Evolutionary conservation across 345 rosid species (phyloP).

Genomic region (Kandelia obovata): DNA sequence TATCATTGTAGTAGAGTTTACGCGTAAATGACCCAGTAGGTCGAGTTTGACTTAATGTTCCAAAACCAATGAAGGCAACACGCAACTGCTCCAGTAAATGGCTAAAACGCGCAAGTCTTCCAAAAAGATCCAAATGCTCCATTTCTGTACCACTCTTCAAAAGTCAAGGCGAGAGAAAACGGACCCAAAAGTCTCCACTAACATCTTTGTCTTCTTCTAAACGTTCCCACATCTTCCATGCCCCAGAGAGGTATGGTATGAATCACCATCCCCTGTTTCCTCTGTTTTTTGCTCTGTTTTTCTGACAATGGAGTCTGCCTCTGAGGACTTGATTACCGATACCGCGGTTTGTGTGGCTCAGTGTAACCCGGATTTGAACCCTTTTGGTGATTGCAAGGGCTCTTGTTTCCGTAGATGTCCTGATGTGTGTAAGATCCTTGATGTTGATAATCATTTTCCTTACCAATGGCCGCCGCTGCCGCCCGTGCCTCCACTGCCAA

Average conservation of each 20-base stretch:
- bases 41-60: slow-evolving; percentile 4
- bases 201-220: background rate
- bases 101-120: no score
- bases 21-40: slow-evolving; percentile 19
- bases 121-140: no score
- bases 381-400: background rate
- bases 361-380: background rate
- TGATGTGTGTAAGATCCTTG: background rate
- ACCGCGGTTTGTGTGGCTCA: background rate
- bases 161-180: no score
- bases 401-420: background rate
- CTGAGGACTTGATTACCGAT: background rate
- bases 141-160: no score
- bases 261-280: slow-evolving; percentile 2
- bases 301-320: slow-evolving; percentile 4
- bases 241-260: background rate
- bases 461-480: background rate
- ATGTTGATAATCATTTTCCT: background rate
- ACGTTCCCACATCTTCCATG: background rate
- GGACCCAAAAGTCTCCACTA: no score
- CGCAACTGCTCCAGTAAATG: no score
- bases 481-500: background rate
- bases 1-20: background rate
- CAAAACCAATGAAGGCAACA: no score
- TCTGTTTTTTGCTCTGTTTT: background rate